Evolutionary conservation across 2,329 filamentous ascomycete genomes (phyloP).

Genomic region (Diatrype stigma): DNA sequence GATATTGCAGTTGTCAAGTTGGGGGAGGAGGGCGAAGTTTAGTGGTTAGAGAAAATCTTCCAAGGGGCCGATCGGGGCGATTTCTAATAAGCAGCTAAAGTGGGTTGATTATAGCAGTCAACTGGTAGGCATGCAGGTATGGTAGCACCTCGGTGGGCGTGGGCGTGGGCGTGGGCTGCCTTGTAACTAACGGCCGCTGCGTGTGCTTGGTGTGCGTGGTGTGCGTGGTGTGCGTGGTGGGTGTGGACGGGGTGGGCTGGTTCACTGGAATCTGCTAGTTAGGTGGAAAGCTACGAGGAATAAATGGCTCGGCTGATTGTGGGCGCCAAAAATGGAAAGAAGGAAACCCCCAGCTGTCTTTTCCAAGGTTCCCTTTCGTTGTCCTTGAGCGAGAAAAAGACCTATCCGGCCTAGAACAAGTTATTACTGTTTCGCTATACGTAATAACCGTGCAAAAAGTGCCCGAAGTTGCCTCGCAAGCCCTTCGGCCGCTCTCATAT

Average conservation of each 20-base stretch:
- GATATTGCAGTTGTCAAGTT: neutral
- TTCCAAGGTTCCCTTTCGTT: too few species aligned
- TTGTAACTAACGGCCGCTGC: too few species aligned
- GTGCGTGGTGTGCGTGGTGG: too few species aligned
- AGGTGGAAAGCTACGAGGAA: too few species aligned
- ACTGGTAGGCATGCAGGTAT: neutral
- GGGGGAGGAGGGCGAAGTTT: neutral
- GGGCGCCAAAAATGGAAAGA: neutral
- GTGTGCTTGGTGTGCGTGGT: too few species aligned
- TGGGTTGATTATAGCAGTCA: neutral
- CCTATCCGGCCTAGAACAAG: neutral
- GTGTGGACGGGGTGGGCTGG: too few species aligned
- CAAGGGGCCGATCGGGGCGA: neutral
- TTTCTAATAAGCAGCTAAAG: neutral
- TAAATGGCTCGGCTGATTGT: neutral
- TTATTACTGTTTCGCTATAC: neutral
- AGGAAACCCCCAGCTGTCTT: neutral
- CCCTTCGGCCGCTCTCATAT: too few species aligned
- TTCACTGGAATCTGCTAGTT: too few species aligned
- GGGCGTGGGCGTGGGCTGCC: too few species aligned
- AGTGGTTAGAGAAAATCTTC: neutral
- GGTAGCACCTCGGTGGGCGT: neutral
- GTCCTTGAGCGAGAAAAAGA: neutral
- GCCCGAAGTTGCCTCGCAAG: neutral
- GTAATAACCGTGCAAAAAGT: neutral